phyloP scores from a whole-genome alignment of 441 rosid species.

The Raphanus hybrid region DNA sequence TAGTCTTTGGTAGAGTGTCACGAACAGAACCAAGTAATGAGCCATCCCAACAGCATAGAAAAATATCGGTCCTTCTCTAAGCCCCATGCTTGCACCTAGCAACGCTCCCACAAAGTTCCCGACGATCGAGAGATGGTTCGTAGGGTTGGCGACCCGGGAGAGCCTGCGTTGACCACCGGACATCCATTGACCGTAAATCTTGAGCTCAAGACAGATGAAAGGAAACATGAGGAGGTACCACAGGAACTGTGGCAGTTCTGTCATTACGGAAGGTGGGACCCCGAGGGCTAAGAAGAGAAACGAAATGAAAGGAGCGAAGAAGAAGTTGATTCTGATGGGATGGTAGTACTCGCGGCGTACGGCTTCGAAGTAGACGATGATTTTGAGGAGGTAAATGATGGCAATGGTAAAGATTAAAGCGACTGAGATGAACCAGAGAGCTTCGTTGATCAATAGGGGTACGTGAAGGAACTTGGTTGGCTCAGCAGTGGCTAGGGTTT shows the following conservation, averaged over 20 bases:
- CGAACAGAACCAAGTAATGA: constrained; percentile 84
- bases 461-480: constrained; percentile 77
- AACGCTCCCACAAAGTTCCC: constrained; percentile 96
- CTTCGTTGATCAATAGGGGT: constrained; percentile 49
- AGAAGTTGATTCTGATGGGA: constrained; percentile 89
- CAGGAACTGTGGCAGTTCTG: constrained; percentile 48
- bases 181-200: constrained; percentile 99
- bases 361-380: constrained; percentile 81
- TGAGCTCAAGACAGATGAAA: constrained; percentile 73
- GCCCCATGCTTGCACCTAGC: constrained; percentile 89
- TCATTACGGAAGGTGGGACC: constrained; percentile 59
- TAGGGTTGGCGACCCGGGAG: constrained; percentile 91
- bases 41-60: constrained; percentile 91
- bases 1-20: constrained; percentile 90
- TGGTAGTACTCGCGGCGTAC: constrained; percentile 90
- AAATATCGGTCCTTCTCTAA: constrained; percentile 86
- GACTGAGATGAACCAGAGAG: constrained; percentile 71
- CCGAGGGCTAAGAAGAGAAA: constrained; percentile 82
- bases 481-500: constrained; percentile 62
- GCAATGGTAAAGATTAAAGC: constrained; percentile 56
- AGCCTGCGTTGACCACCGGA: constrained; percentile 92
- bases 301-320: constrained; percentile 94
- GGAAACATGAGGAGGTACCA: constrained; percentile 95
- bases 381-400: constrained; percentile 61
- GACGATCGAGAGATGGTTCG: constrained; percentile 81